Evolutionary conservation across 2,329 filamentous ascomycete genomes (phyloP), one percentile per base, ranked within the genome.

Genomic region (Neofusicoccum laricinum): DNA sequence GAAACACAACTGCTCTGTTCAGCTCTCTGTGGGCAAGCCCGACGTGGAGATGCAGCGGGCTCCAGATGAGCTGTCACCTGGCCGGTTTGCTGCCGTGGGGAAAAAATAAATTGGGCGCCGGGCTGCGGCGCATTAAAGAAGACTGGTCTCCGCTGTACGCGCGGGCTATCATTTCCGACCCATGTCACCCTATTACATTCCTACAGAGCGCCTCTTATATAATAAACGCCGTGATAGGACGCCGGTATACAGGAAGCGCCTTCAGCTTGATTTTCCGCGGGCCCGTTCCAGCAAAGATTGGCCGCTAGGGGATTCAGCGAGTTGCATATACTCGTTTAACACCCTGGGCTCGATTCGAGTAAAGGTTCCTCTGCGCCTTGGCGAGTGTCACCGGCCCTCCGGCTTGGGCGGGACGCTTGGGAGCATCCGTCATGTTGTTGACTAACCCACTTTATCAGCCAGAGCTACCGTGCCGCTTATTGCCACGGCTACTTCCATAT

Each of bases 91-190:
- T 12, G 25, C 36, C 15, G 25, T 46, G 15, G 41, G 10, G n/a
- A n/a, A 36, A 15, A 46, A 59, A 59, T 59, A 59, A 59, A 59
- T 59, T 59, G 55, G 55, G 38, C 49, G 21, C 21, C 51, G 51
- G 51, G 51, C 51, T 43, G 51, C 19, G 25, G 46, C 21, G 55
- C 55, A 46, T 59, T 34, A 58, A 58, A 58, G 53, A 32, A 59
- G 55, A 59, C 55, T 46, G 40, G 55, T 59, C 55, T 59, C 55
- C 55, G 55, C 55, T 59, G 40, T 59, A 59, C 55, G 55, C 55
- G 55, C 55, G 55, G 55, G 55, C 55, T 59, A 59, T 59, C 55
- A 46, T 59, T 25, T 59, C 55, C 55, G 55, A 59, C 55, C 55
- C 55, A 34, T 59, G 55, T 59, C 55, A 30, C 25, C 41, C 55